phyloP scores from a whole-genome alignment of 768 basidiomycete genomes.

The Lentinula guzmanii region DNA sequence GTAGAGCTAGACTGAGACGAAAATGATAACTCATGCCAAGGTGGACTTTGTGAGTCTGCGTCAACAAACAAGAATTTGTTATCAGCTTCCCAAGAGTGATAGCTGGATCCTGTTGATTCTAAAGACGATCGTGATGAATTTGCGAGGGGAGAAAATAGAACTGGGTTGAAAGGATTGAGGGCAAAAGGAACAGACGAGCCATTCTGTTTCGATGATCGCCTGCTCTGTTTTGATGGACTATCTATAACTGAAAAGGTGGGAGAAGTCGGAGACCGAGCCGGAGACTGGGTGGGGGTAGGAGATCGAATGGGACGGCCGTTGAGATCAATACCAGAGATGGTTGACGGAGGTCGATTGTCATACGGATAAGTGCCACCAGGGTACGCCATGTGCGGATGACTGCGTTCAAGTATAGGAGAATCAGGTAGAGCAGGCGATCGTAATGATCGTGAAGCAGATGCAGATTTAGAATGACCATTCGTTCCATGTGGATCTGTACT shows the following conservation, averaged over 20 bases:
- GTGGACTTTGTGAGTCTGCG: conserved; percentile 39
- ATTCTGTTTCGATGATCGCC: conserved; percentile 53
- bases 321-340: conserved; percentile 44
- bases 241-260: conserved; percentile 42
- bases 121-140: conserved; percentile 79
- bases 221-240: conserved; percentile 30
- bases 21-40: conserved; percentile 60
- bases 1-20: conserved; percentile 42
- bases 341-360: conserved; percentile 38
- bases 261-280: conserved; percentile 47
- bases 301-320: conserved; percentile 43
- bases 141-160: conserved; percentile 63
- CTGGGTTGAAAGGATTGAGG: conserved; percentile 45
- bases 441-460: conserved; percentile 38
- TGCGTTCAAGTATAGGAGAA: conserved; percentile 43
- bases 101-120: conserved; percentile 79
- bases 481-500: conserved; percentile 23
- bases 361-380: conserved; percentile 22
- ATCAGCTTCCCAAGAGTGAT: conserved; percentile 73
- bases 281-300: conserved; percentile 60
- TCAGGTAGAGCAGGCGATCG: conserved; percentile 57
- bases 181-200: conserved; percentile 43
- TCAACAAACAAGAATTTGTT: conserved; percentile 51
- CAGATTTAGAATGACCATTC: conserved; percentile 34
- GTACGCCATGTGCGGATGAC: conserved; percentile 22